phyloP scores from a whole-genome alignment of 23 red algal genomes.

The Gracilaria domingensis region DNA sequence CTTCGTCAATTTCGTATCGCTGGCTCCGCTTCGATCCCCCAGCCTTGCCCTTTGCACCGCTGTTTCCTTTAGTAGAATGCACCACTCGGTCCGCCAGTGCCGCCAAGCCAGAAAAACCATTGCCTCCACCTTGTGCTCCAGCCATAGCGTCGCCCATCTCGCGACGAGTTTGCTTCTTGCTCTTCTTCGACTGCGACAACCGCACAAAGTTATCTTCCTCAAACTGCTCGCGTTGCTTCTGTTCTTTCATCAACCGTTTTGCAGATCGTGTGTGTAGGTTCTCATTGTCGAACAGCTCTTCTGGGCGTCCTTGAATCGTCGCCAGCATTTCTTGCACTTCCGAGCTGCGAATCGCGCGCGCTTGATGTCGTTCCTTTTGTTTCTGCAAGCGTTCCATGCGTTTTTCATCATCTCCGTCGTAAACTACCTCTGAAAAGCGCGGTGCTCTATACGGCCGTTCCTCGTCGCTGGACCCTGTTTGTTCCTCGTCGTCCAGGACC shows the following conservation, averaged over 20 bases:
- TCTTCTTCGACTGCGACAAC: constrained; percentile 43
- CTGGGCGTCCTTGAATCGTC: constrained; percentile 48
- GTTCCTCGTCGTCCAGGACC: constrained; percentile 36
- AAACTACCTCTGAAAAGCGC: constrained; percentile 48
- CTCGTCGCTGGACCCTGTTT: not conserved
- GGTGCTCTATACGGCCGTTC: constrained; percentile 29
- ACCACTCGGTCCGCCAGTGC: constrained; percentile 52
- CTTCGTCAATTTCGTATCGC: not conserved
- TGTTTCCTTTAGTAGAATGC: not conserved
- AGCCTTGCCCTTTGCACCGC: not conserved
- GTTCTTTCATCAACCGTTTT: constrained; percentile 31
- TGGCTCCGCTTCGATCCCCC: not conserved
- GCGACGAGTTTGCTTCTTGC: constrained; percentile 38
- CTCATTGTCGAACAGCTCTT: constrained; percentile 38
- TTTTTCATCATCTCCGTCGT: constrained; percentile 40
- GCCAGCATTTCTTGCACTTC: constrained; percentile 61
- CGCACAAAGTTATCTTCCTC: constrained; percentile 67
- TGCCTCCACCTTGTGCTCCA: constrained; percentile 15
- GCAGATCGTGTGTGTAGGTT: not conserved
- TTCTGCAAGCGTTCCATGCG: constrained; percentile 4
- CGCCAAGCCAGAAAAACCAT: constrained; percentile 50
- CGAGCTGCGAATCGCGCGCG: constrained; percentile 31
- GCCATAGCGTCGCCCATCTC: constrained; percentile 40
- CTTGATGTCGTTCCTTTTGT: constrained; percentile 16
- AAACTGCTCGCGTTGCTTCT: constrained; percentile 27